These are phyloP conservation scores for Austroboletus novae-zelandiae DNA, from an alignment of 1,284 basidiomycete species.

Conservation along the genomic window DNA sequence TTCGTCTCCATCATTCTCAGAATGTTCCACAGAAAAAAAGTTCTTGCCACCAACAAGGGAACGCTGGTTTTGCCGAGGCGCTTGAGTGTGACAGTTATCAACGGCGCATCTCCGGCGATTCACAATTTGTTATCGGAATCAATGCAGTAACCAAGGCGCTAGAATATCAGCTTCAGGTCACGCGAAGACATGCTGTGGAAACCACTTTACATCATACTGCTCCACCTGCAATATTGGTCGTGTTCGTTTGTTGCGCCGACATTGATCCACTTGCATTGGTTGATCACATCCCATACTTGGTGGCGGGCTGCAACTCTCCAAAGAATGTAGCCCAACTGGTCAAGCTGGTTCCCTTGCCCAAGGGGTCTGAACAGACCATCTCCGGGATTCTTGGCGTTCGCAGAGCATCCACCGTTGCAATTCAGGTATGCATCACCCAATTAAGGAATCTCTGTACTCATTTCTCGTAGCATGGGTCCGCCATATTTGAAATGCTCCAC, in stretches of 20 bases:
- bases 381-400: constrained; percentile 66
- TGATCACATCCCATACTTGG: constrained; percentile 69
- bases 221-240: constrained; percentile 36
- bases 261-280: constrained; percentile 70
- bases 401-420: constrained; percentile 65
- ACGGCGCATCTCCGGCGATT: not conserved
- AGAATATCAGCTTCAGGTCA: constrained; percentile 53
- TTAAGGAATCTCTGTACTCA: constrained; percentile 4
- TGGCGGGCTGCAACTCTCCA: constrained; percentile 69
- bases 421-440: constrained; percentile 43
- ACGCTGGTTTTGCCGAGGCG: constrained; percentile 3
- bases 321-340: constrained; percentile 31
- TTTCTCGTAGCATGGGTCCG: constrained; percentile 36
- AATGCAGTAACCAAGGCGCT: constrained; percentile 78
- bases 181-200: constrained; percentile 29
- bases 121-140: constrained; percentile 66
- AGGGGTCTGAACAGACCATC: constrained; percentile 64
- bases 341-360: constrained; percentile 69
- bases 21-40: constrained; percentile 3
- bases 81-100: not conserved
- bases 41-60: not conserved
- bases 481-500: constrained; percentile 38
- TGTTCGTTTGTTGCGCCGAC: constrained; percentile 72
- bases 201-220: constrained; percentile 3
- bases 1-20: constrained; percentile 9